These are phyloP conservation scores for Hyaloscypha hepaticicola DNA, from an alignment of 495 filamentous ascomycete species.

Conservation along the genomic window DNA sequence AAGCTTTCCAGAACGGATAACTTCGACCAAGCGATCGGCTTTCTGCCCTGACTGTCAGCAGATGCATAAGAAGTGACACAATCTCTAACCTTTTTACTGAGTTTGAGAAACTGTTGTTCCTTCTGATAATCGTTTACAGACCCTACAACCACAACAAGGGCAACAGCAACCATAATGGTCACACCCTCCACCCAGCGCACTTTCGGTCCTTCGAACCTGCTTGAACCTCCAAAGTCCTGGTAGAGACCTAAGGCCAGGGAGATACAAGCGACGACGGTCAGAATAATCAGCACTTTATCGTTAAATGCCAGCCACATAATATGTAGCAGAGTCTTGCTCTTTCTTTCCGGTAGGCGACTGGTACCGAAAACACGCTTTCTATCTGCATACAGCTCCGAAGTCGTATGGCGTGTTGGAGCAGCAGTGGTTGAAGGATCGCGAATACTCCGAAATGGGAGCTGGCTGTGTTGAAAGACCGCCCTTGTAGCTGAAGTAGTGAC, in stretches of 20 bases:
- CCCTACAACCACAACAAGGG: slow-evolving; percentile 63
- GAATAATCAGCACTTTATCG: slow-evolving; percentile 75
- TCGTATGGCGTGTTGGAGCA: slow-evolving; percentile 58
- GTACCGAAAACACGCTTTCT: slow-evolving; percentile 67
- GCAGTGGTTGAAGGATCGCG: slow-evolving; percentile 66
- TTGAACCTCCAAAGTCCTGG: slow-evolving; percentile 42
- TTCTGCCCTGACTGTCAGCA: slow-evolving; percentile 30
- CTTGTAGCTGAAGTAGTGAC: slow-evolving; percentile 45
- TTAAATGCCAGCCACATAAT: slow-evolving; percentile 81
- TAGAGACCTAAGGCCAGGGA: slow-evolving; percentile 73
- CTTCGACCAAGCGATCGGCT: slow-evolving; percentile 72
- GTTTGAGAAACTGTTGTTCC: slow-evolving; percentile 68
- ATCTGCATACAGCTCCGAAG: slow-evolving; percentile 38
- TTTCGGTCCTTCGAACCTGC: slow-evolving; percentile 33
- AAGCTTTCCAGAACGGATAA: slow-evolving; percentile 71
- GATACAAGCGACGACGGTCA: slow-evolving; percentile 72
- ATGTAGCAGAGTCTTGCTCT: slow-evolving; percentile 60
- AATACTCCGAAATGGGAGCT: slow-evolving; percentile 68
- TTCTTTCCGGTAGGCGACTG: slow-evolving; percentile 71
- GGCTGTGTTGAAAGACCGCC: slow-evolving; percentile 38
- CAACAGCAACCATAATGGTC: slow-evolving; percentile 64
- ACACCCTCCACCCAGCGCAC: slow-evolving; percentile 75
- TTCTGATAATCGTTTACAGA: slow-evolving; percentile 68
- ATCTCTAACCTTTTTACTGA: slow-evolving; percentile 60
- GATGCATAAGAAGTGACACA: background rate